Percentiles rank a stretch among this genome's conserved stretches.
phyloP scores from a whole-genome alignment of 2,329 filamentous ascomycete species.

The Tolypocladium sp. region DNA sequence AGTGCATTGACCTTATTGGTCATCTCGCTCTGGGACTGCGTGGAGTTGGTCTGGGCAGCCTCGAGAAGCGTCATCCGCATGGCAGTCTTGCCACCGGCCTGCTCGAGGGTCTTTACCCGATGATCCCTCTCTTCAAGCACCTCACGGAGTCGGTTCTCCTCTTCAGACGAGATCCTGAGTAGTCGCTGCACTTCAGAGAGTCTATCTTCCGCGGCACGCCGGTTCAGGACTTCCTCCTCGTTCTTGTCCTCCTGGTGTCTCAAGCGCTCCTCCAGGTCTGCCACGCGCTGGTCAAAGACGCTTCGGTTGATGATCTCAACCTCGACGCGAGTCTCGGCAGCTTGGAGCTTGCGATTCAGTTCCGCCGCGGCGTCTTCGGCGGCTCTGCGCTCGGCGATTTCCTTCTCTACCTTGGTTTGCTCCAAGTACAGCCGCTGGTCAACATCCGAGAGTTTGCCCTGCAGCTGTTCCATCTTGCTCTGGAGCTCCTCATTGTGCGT shows the following conservation, averaged over 20 bases:
- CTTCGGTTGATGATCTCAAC: constrained; percentile 53
- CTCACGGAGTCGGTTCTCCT: constrained; percentile 59
- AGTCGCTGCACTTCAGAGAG: constrained; percentile 64
- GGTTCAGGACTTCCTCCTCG: constrained; percentile 53
- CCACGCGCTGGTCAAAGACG: constrained; percentile 50
- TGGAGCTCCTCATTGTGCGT: constrained; percentile 42
- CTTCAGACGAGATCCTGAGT: constrained; percentile 60
- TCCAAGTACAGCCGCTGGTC: constrained; percentile 45
- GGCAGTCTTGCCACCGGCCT: constrained; percentile 40
- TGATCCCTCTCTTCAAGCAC: constrained; percentile 61
- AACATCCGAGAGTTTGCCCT: constrained; percentile 49
- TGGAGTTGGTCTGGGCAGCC: constrained; percentile 50
- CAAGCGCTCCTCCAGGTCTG: constrained; percentile 61
- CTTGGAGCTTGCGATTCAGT: constrained; percentile 43
- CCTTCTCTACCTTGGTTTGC: constrained; percentile 38
- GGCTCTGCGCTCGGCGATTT: constrained; percentile 36
- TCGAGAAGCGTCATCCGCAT: constrained; percentile 61
- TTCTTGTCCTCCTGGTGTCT: constrained; percentile 52
- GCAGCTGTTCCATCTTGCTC: constrained; percentile 47
- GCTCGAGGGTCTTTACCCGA: constrained; percentile 52
- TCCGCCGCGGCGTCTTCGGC: constrained; percentile 46
- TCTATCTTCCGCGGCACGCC: constrained; percentile 62
- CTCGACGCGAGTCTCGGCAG: constrained; percentile 49
- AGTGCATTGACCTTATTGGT: constrained; percentile 43
- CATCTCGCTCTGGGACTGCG: constrained; percentile 45